A percentile compares a stretch with the other conserved stretches of the same genome.
Conservation (phyloP, 164 flowering plant species). For the Saururus chinensis region DNA sequence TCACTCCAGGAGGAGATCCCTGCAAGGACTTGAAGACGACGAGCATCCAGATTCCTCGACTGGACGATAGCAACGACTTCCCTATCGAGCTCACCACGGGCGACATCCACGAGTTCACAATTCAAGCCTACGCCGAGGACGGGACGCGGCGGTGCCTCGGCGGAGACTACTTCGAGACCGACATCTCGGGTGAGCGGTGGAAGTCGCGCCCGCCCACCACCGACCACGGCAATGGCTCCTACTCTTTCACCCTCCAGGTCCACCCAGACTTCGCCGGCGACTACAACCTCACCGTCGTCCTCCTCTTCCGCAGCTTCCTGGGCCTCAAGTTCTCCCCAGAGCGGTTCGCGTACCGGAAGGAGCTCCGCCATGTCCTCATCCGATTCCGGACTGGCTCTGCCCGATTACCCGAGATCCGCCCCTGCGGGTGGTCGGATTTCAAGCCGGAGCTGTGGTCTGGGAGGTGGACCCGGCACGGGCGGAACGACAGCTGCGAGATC, state of each 20-base stretch:
- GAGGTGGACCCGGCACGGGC: constrained; percentile 76
- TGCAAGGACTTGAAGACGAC: constrained; percentile 48
- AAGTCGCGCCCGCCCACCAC: constrained; percentile 70
- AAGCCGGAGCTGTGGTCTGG: constrained; percentile 57
- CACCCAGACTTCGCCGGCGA: constrained; percentile 71
- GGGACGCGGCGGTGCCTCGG: constrained; percentile 55
- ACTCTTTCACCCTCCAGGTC: constrained; percentile 60
- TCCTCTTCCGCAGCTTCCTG: constrained; percentile 63
- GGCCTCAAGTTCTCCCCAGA: constrained; percentile 61
- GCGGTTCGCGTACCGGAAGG: constrained; percentile 37
- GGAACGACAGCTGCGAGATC: constrained; percentile 54
- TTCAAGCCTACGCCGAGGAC: constrained; percentile 53
- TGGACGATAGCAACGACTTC: constrained; percentile 22
- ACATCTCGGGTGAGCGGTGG: constrained; percentile 79
- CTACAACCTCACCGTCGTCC: constrained; percentile 50
- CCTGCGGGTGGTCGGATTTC: constrained; percentile 51
- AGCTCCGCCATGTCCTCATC: constrained; percentile 38
- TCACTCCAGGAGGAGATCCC: constrained; percentile 1
- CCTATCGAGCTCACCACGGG: constrained; percentile 41
- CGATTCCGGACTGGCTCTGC: constrained; percentile 18
- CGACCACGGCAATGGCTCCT: constrained; percentile 72
- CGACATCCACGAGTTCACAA: constrained; percentile 45
- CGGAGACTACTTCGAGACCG: constrained; percentile 87
- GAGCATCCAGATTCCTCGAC: constrained; percentile 32
- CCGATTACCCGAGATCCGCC: constrained; percentile 28